Evolutionary conservation across 495 filamentous ascomycete genomes (phyloP).

Genomic region (Geopyxis carbonaria): DNA sequence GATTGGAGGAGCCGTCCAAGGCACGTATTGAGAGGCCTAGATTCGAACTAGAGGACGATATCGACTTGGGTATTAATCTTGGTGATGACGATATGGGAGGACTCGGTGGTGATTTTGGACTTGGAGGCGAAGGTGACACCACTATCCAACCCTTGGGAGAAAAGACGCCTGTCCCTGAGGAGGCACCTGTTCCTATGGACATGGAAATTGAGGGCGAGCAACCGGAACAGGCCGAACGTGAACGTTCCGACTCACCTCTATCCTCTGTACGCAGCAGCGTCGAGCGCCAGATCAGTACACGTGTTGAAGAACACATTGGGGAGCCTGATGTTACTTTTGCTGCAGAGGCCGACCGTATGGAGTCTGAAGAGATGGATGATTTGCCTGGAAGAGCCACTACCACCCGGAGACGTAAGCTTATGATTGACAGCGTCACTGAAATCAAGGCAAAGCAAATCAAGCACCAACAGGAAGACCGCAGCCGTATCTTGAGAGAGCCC

Average conservation of each 20-base stretch:
- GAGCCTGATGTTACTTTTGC: constrained; percentile 8
- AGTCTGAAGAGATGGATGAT: too few species aligned
- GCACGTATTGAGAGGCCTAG: background rate
- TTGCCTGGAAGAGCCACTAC: too few species aligned
- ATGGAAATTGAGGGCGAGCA: constrained; percentile 1
- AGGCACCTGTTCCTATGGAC: background rate
- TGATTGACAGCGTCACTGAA: constrained; percentile 22
- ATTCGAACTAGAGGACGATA: constrained; percentile 32
- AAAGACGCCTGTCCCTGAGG: constrained; percentile 26
- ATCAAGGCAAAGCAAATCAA: constrained; percentile 46
- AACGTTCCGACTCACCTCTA: constrained; percentile 49
- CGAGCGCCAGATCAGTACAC: background rate
- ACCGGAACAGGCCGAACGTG: constrained; percentile 29
- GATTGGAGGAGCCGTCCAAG: constrained; percentile 31
- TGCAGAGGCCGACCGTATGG: constrained; percentile 36
- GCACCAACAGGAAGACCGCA: constrained; percentile 59
- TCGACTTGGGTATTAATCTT: constrained; percentile 36
- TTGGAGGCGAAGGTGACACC: constrained; percentile 34
- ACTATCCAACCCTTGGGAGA: constrained; percentile 25
- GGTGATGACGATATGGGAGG: constrained; percentile 47
- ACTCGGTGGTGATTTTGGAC: constrained; percentile 34
- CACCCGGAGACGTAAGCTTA: constrained; percentile 20
- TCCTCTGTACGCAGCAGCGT: constrained; percentile 33
- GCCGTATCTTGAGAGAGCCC: constrained; percentile 60
- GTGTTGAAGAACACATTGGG: background rate